Evolutionary conservation across 2,329 filamentous ascomycete genomes (phyloP).

Genomic region (Plenodomus tracheiphilus): DNA sequence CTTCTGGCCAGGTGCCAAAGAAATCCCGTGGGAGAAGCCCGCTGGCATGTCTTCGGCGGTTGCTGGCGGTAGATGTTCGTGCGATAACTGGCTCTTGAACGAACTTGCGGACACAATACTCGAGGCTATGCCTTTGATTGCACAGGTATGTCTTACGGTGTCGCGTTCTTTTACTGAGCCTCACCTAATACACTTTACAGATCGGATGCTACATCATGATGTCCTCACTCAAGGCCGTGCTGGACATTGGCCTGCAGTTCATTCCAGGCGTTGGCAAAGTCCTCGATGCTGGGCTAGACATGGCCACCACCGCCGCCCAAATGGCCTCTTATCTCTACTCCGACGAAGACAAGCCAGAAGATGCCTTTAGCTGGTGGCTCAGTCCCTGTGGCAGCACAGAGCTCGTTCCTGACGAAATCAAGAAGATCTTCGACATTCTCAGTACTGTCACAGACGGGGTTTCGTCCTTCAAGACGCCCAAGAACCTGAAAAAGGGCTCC

Average conservation of each 20-base stretch:
- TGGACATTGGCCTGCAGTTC: slow-evolving; percentile 6
- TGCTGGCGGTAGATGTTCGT: slow-evolving; percentile 2
- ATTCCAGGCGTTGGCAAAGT: slow-evolving; percentile 4
- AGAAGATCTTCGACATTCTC: slow-evolving; percentile 8
- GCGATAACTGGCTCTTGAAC: slow-evolving; percentile 9
- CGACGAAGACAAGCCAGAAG: slow-evolving; percentile 7
- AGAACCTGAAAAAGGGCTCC: slow-evolving; percentile 1
- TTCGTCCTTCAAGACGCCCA: slow-evolving; percentile 2
- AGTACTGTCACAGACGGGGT: slow-evolving; percentile 2
- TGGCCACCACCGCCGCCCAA: slow-evolving; percentile 8
- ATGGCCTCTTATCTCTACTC: slow-evolving; percentile 5
- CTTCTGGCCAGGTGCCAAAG: background rate
- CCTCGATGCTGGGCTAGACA: slow-evolving; percentile 5
- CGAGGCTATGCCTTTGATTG: slow-evolving; percentile 12
- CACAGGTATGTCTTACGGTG: slow-evolving; percentile 6
- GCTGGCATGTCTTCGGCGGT: too few species aligned
- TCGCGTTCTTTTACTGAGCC: background rate
- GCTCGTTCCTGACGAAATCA: slow-evolving; percentile 9
- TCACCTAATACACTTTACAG: background rate
- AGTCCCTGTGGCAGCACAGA: slow-evolving; percentile 9
- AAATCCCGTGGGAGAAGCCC: slow-evolving; percentile 5
- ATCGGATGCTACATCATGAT: slow-evolving; percentile 12
- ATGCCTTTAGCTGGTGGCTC: slow-evolving; percentile 11
- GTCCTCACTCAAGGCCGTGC: slow-evolving; percentile 7
- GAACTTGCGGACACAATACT: slow-evolving; percentile 8